Evolutionary conservation across 805 yeast species (phyloP).

Genomic region (Dipodascus geniculatus): DNA sequence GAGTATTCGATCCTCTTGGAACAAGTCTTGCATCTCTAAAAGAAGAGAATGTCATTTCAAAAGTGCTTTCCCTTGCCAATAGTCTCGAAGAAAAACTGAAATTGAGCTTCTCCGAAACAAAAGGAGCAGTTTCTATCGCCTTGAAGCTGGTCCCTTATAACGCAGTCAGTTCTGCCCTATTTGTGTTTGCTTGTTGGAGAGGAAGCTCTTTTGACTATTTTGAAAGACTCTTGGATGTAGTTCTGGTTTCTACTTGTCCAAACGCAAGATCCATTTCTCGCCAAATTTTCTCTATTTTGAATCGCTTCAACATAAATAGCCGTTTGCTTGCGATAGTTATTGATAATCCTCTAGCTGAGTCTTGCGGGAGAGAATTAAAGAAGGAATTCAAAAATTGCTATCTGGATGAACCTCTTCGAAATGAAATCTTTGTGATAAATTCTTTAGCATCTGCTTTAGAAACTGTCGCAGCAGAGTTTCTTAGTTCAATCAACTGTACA

Average conservation of each 20-base stretch:
- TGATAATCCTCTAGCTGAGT: not conserved
- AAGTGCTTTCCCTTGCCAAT: not conserved
- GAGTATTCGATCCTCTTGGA: not conserved
- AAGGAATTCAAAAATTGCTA: not conserved
- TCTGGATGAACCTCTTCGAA: not conserved
- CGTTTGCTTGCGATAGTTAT: not conserved
- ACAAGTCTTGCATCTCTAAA: not conserved
- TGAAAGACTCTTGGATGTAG: not conserved
- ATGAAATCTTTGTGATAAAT: not conserved
- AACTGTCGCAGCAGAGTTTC: not conserved
- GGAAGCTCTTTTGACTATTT: not conserved
- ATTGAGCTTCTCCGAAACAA: not conserved
- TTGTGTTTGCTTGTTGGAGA: not conserved
- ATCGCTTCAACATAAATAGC: not conserved
- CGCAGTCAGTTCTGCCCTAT: not conserved
- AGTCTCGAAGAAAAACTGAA: not conserved
- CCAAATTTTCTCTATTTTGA: not conserved
- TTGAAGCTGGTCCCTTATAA: not conserved
- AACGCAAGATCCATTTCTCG: not conserved
- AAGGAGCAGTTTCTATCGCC: not conserved
- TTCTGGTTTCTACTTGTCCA: not conserved
- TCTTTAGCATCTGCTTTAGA: not conserved
- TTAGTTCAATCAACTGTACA: not conserved
- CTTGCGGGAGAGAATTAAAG: not conserved
- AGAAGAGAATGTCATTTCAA: not conserved